Evolutionary conservation across 2,329 filamentous ascomycete species (phyloP), one percentile per base, ranked within the genome.

Genomic region (Massarina eburnea): DNA sequence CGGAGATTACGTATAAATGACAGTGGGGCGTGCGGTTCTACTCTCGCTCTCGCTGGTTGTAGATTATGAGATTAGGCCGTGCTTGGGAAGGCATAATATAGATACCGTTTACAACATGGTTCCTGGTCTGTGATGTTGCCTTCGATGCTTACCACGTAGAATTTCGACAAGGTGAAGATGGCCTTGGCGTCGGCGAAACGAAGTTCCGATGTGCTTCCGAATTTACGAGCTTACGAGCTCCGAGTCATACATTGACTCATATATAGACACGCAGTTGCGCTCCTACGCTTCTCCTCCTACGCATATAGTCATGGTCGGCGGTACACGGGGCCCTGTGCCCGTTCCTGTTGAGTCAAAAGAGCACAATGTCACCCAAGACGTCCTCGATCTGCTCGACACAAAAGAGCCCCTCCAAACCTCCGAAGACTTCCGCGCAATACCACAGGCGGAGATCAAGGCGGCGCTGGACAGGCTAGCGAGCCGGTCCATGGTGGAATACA

Each of bases 381-480:
- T 96, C 54, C 82, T 96, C 54, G 88, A 95, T 61, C 80, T 91
- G 18, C 71, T 78, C 51, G 72, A 73, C 53, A 62, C 64, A 21
- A 71, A 73, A 50, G 47, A 72, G 8, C 79, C 83, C 53, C 71
- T 78, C 17, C 75, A 79, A 14, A 79, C 88, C 52, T 59, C 67
- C 62, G 49, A 68, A 71, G 64, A 70, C 70, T 64, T 86, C 57
- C 65, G 72, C 29, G 57, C 74, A 12, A 68, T 77, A 48, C 48
- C 61, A 18, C 64, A 77, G 55, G 65, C 66, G 29, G 73, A 77
- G 49, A 76, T 96, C 66, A 97, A 96, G 76, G 87, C 88, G 53
- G 89, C 90, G 22, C 80, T 97, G 54, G 94, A 97, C 74, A 83
- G 91, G 57, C 81, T 99, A 42, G 80, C 79, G 22, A 94, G 89